Evolutionary conservation across 768 basidiomycete genomes (phyloP).

Genomic region (Suillus discolor): DNA sequence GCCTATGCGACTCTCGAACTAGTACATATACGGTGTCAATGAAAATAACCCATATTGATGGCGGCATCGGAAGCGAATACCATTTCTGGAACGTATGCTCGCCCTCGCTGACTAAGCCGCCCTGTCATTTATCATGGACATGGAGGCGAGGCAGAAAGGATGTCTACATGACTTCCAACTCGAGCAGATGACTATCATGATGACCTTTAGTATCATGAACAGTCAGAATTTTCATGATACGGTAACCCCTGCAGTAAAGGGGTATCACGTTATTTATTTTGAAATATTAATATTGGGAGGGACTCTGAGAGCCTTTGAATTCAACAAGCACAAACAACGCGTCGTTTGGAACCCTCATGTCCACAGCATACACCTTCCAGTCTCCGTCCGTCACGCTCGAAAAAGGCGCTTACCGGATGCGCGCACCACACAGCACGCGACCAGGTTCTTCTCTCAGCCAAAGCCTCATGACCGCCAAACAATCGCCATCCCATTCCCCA

Average conservation of each 20-base stretch:
- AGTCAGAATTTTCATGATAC: too few relatives aligned
- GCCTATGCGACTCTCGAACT: too few relatives aligned
- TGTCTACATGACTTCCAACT: too few relatives aligned
- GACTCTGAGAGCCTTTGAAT: neutral
- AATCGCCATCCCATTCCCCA: conserved; percentile 8
- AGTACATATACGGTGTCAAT: neutral
- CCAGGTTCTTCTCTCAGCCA: conserved; percentile 23
- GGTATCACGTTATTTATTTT: too few relatives aligned
- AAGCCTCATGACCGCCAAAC: conserved; percentile 16
- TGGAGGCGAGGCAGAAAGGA: too few relatives aligned
- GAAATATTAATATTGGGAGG: too few relatives aligned
- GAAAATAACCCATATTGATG: neutral
- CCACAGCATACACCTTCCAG: conserved; percentile 27
- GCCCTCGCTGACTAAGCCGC: too few relatives aligned
- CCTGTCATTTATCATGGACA: too few relatives aligned
- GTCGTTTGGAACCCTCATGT: conserved; percentile 1
- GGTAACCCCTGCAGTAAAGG: too few relatives aligned
- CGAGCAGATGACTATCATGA: too few relatives aligned
- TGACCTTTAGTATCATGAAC: too few relatives aligned
- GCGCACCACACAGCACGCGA: conserved; percentile 39
- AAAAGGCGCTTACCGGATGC: conserved; percentile 66
- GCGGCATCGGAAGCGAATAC: neutral
- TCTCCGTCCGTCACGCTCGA: conserved; percentile 71
- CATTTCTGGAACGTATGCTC: too few relatives aligned
- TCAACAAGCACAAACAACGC: neutral